Evolutionary conservation across 768 basidiomycete genomes (phyloP).

Genomic region (Rickenella mellea): DNA sequence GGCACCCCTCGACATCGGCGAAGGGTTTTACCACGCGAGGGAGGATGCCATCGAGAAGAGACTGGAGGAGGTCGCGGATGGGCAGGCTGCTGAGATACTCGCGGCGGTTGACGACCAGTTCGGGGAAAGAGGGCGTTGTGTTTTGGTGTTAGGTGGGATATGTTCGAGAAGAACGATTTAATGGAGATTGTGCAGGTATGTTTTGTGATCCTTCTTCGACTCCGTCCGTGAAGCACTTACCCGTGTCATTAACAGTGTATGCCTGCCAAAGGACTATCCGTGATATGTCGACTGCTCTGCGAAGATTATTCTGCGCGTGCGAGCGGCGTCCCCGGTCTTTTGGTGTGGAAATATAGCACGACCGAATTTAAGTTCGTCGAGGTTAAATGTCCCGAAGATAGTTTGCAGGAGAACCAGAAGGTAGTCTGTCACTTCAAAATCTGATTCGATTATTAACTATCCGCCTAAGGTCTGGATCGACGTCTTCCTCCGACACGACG

Average conservation of each 20-base stretch:
- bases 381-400: conserved; percentile 92
- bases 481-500: conserved; percentile 50
- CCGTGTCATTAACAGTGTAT: conserved; percentile 47
- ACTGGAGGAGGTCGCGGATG: conserved; percentile 48
- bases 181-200: conserved; percentile 72
- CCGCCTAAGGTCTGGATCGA: conserved; percentile 57
- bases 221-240: neutral
- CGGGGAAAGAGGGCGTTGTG: conserved; percentile 63
- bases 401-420: conserved; percentile 83
- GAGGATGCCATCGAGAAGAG: conserved; percentile 56
- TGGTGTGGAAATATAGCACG: conserved; percentile 67
- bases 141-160: conserved; percentile 81
- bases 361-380: conserved; percentile 76
- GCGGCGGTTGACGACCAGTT: conserved; percentile 55
- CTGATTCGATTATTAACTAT: neutral
- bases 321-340: conserved; percentile 86
- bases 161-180: conserved; percentile 61
- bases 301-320: conserved; percentile 79
- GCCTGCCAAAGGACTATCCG: conserved; percentile 53
- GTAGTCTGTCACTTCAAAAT: conserved; percentile 26
- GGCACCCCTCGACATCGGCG: conserved; percentile 82
- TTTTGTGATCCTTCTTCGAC: neutral
- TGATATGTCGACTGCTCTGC: conserved; percentile 75
- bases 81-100: conserved; percentile 48
- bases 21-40: conserved; percentile 75